These are phyloP conservation scores for Aspergillus sp. DNA, from an alignment of 2,329 filamentous ascomycete genomes.

Conservation along the genomic window DNA sequence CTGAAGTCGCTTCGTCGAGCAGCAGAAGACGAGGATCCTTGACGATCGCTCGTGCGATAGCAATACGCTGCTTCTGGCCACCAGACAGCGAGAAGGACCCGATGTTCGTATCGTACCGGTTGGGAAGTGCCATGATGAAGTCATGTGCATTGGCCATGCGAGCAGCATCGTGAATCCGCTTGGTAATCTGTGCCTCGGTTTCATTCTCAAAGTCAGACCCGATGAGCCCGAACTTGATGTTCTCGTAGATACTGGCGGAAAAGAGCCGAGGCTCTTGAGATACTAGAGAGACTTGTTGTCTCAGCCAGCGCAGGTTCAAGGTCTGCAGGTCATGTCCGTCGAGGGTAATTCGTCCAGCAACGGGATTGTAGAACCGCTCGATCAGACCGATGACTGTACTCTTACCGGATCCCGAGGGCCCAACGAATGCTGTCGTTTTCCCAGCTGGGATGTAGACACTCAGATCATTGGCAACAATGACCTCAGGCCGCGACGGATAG, in stretches of 20 bases:
- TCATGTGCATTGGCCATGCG: conserved; percentile 66
- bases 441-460: conserved; percentile 48
- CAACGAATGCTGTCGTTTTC: conserved; percentile 60
- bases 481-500: conserved; percentile 51
- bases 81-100: conserved; percentile 19
- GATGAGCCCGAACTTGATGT: conserved; percentile 62
- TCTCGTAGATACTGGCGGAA: conserved; percentile 76
- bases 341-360: conserved; percentile 54
- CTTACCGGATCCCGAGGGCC: conserved; percentile 52
- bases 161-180: conserved; percentile 23
- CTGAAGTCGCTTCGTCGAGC: conserved; percentile 85
- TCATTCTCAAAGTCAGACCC: conserved; percentile 69
- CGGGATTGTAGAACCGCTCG: conserved; percentile 61
- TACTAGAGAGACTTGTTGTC: conserved; percentile 72
- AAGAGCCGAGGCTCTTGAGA: conserved; percentile 86
- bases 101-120: conserved; percentile 47
- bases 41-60: conserved; percentile 78
- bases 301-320: conserved; percentile 65
- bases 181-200: conserved; percentile 53
- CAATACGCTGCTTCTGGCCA: conserved; percentile 75
- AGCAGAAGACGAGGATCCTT: conserved; percentile 80
- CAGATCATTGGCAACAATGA: conserved; percentile 47
- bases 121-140: conserved; percentile 72
- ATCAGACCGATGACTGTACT: conserved; percentile 53
- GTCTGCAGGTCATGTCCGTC: conserved; percentile 74